Conservation (phyloP, 352 stramenopile species). For the Achlya hypogyna region DNA sequence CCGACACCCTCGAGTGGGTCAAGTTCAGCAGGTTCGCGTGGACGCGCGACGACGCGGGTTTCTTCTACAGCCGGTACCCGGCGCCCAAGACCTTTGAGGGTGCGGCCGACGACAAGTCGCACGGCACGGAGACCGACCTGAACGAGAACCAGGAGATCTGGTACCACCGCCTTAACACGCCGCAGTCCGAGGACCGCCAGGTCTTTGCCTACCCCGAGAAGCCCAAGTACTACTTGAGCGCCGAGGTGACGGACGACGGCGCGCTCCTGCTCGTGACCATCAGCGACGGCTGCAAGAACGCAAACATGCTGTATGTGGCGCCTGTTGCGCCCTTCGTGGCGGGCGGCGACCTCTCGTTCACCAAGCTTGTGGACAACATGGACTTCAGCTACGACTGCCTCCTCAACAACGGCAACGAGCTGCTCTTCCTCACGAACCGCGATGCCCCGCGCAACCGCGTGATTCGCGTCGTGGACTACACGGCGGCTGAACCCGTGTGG, state of each 20-base stretch:
- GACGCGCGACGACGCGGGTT: constrained; percentile 74
- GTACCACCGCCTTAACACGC: constrained; percentile 66
- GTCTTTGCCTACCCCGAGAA: constrained; percentile 71
- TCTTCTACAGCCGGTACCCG: constrained; percentile 81
- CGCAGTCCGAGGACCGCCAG: constrained; percentile 58
- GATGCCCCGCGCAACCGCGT: constrained; percentile 74
- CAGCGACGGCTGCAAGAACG: constrained; percentile 82
- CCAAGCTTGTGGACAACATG: constrained; percentile 84
- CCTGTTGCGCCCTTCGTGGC: constrained; percentile 35
- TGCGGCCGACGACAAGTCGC: constrained; percentile 33
- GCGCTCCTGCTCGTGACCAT: constrained; percentile 67
- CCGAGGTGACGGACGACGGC: constrained; percentile 68
- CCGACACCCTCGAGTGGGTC: constrained; percentile 79
- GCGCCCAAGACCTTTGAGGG: constrained; percentile 38
- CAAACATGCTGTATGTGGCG: constrained; percentile 81
- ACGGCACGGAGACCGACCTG: constrained; percentile 65
- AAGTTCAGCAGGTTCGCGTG: constrained; percentile 81
- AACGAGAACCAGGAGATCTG: constrained; percentile 77
- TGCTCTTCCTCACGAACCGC: constrained; percentile 83
- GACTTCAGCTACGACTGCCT: constrained; percentile 78
- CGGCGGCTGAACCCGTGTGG: constrained; percentile 33
- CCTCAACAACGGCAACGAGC: constrained; percentile 77
- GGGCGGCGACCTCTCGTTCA: constrained; percentile 35
- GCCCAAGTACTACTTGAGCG: constrained; percentile 55
- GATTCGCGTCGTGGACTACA: constrained; percentile 28